These are phyloP conservation scores for Solanum chilense DNA, from an alignment of 257 asterid genomes.

Conservation along the genomic window DNA sequence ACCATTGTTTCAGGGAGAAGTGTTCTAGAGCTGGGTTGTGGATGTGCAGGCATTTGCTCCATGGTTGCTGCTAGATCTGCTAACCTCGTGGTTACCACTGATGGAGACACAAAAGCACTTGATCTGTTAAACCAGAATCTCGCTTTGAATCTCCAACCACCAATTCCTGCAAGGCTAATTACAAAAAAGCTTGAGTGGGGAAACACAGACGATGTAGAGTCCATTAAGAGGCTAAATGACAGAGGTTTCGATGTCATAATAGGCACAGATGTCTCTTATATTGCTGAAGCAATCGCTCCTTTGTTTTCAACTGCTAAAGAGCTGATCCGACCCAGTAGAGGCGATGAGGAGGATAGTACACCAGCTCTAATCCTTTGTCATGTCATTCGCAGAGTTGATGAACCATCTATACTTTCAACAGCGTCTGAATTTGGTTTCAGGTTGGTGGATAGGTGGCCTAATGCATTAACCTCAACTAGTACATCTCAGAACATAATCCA, in stretches of 20 bases:
- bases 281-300: constrained; percentile 53
- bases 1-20: constrained; percentile 46
- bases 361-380: constrained; percentile 72
- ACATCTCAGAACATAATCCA: constrained; percentile 20
- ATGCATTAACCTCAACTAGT: constrained; percentile 1
- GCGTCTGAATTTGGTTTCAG: constrained; percentile 54
- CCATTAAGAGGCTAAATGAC: constrained; percentile 30
- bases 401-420: constrained; percentile 51
- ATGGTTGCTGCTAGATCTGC: constrained; percentile 71
- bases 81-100: constrained; percentile 71
- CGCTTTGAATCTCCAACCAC: constrained; percentile 36
- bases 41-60: constrained; percentile 80
- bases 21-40: constrained; percentile 83
- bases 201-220: constrained; percentile 34
- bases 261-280: constrained; percentile 81
- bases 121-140: constrained; percentile 51
- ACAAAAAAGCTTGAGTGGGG: constrained; percentile 72
- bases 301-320: constrained; percentile 66
- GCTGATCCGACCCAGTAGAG: constrained; percentile 26
- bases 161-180: constrained; percentile 19
- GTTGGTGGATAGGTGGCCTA: constrained; percentile 59
- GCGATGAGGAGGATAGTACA: background rate
- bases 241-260: constrained; percentile 69
- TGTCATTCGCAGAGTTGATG: constrained; percentile 73
- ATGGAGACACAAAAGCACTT: constrained; percentile 73